Evolutionary conservation across 345 rosid species (phyloP).

Genomic region (Moricandia moricandioides): DNA sequence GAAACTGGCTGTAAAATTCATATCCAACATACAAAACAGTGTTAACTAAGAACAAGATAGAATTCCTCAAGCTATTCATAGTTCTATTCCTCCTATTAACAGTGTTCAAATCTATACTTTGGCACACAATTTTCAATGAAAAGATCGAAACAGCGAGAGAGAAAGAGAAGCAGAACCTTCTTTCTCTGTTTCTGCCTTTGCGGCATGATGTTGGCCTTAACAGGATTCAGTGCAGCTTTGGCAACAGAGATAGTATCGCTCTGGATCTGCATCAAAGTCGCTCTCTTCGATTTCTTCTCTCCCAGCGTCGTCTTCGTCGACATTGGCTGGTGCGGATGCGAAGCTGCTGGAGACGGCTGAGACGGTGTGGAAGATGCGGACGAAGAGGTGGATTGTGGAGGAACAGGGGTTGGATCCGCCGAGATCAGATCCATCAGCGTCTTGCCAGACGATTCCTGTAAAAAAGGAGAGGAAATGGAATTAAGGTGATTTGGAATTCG

Average conservation of each 20-base stretch:
- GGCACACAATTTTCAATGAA: too few relatives aligned
- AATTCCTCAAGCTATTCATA: conserved; percentile 2
- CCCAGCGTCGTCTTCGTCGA: conserved; percentile 59
- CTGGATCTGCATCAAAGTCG: conserved; percentile 85
- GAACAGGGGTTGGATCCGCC: conserved; percentile 66
- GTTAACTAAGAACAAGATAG: neutral
- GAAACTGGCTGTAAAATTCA: conserved; percentile 76
- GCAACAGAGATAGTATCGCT: conserved; percentile 90
- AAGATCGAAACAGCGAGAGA: too few relatives aligned
- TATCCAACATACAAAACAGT: neutral
- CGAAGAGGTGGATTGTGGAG: conserved; percentile 44
- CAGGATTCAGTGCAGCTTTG: conserved; percentile 74
- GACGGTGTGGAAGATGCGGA: conserved; percentile 37
- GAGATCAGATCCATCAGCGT: conserved; percentile 99
- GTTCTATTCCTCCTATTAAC: neutral
- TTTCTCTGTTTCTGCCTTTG: conserved; percentile 67
- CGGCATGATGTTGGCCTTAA: conserved; percentile 67
- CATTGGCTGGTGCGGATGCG: conserved; percentile 34
- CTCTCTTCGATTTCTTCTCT: conserved; percentile 81
- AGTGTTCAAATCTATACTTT: neutral
- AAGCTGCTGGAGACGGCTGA: conserved; percentile 29
- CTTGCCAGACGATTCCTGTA: conserved; percentile 79
- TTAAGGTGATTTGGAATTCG: conserved; percentile 4
- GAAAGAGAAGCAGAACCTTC: conserved; percentile 50
- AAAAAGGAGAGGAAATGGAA: neutral